Base-by-base conservation (phyloP, 1,284 basidiomycete genomes). In the Cutaneotrichosporon sp. region DNA sequence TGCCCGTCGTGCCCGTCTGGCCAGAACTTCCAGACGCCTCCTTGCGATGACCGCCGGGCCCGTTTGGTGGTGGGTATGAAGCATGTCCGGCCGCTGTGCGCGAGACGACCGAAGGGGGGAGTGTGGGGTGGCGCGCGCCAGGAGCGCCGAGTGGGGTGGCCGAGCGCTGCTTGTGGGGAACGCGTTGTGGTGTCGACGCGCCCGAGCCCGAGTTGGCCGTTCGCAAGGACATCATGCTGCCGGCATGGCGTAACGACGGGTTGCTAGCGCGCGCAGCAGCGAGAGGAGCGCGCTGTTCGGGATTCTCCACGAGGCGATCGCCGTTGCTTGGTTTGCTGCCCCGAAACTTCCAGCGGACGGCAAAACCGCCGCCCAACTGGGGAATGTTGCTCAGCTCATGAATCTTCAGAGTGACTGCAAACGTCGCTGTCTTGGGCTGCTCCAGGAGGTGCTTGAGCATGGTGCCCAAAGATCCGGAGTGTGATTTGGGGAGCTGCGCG, bases 321-420 rank as follows among this genome's bases (percentile, higher is more conserved):
- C 42, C 54, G 26, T 59, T 48, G 26, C 54, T 64, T 13, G 68
- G 66, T 14, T 54, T 53, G 36, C 59, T 60, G 4, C 68, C 70
- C 21, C 64, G 62, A 56, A 73, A 70, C 57, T 68, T 70, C 65
- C 66, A 73, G 8, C 55, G 51, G 2, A 67, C 64, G 3, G 58
- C 56, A 53, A 72, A 73, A 30, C 68, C 56, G 15, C 71, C 71
- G 20, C 60, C 55, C 9, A 71, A 48, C 49, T 70, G 68, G 4
- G 71, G 71, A 1, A 73, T 64, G 55, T 73, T 70, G n/a, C 55
- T 62, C 37, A 73, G 48, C 44, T 70, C 68, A 41, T 73, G 66
- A 8, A 73, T 61, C 4, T 55, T 59, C 14, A 73, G 59, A 8
- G 52, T 55, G n/a, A 58, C 64, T 8, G 55, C 51, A 40, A 73